These are phyloP conservation scores for Esteya vermicola DNA, from an alignment of 2,329 filamentous ascomycete species.

Conservation along the genomic window DNA sequence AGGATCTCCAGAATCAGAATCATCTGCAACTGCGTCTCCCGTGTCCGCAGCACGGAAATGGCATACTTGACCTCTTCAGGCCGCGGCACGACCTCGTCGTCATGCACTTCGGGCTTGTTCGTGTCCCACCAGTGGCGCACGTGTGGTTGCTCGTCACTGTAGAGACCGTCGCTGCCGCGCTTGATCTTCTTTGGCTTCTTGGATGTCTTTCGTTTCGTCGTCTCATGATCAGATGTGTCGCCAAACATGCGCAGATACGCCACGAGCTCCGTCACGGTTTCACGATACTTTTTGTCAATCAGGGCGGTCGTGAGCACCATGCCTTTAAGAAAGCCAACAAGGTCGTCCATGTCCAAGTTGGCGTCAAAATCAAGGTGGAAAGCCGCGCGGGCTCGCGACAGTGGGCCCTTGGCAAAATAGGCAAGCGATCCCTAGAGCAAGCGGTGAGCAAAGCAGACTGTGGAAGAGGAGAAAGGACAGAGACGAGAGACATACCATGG, in stretches of 20 bases:
- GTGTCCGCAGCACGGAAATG: slow-evolving; percentile 50
- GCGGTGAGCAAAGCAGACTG: too few relatives aligned
- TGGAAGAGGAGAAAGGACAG: slow-evolving; percentile 3
- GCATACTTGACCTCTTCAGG: slow-evolving; percentile 45
- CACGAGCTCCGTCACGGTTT: slow-evolving; percentile 50
- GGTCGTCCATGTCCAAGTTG: slow-evolving; percentile 44
- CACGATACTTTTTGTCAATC: slow-evolving; percentile 70
- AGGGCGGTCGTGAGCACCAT: slow-evolving; percentile 52
- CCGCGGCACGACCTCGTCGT: slow-evolving; percentile 32
- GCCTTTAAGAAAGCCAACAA: slow-evolving; percentile 54
- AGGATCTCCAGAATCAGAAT: slow-evolving; percentile 67
- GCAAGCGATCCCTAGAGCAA: slow-evolving; percentile 57
- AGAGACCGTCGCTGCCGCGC: slow-evolving; percentile 53
- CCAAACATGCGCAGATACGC: slow-evolving; percentile 37
- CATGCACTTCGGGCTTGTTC: slow-evolving; percentile 33
- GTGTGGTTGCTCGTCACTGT: slow-evolving; percentile 49
- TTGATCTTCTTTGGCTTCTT: slow-evolving; percentile 36
- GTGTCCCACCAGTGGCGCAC: slow-evolving; percentile 58
- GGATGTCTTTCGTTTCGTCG: slow-evolving; percentile 23
- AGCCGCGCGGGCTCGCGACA: slow-evolving; percentile 59
- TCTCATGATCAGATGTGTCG: slow-evolving; percentile 39
- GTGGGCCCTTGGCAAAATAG: slow-evolving; percentile 71
- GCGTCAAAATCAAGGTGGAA: slow-evolving; percentile 51
- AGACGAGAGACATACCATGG: slow-evolving; percentile 31
- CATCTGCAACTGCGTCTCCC: slow-evolving; percentile 70